A percentile compares a stretch with the other conserved stretches of the same genome.
Conservation (phyloP, 148 eudicot species). For the Polygonum maritimum region DNA sequence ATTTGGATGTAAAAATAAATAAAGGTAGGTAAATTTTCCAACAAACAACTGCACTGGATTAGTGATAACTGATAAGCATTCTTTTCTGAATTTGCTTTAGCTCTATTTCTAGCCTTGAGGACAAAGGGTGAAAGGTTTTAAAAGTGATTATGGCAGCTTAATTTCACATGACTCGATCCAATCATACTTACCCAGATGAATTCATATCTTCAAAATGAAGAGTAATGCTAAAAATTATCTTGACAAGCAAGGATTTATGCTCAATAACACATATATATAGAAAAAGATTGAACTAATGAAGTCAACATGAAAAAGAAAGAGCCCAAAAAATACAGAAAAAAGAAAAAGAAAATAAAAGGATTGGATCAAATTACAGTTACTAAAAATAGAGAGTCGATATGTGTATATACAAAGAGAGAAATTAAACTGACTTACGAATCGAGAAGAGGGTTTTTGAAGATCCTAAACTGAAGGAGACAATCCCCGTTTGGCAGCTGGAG, state of each 20-base stretch:
- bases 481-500: slow-evolving; percentile 6
- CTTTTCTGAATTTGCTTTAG: too few species aligned
- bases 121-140: too few species aligned
- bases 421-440: not conserved
- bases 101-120: too few species aligned
- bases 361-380: not conserved
- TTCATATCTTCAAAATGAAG: not conserved
- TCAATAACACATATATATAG: not conserved
- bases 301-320: not conserved
- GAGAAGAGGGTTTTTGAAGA: not conserved
- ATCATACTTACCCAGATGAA: not conserved
- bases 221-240: not conserved
- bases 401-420: not conserved
- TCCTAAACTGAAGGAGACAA: slow-evolving; percentile 6
- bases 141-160: not conserved
- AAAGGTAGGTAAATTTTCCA: too few species aligned
- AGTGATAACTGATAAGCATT: too few species aligned
- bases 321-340: not conserved
- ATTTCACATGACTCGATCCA: not conserved
- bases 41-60: too few species aligned
- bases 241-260: not conserved
- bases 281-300: not conserved
- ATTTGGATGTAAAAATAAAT: not conserved
- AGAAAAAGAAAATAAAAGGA: not conserved
- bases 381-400: not conserved